Conservation (phyloP, 495 filamentous ascomycete species). For the Penicillium paradoxum region DNA sequence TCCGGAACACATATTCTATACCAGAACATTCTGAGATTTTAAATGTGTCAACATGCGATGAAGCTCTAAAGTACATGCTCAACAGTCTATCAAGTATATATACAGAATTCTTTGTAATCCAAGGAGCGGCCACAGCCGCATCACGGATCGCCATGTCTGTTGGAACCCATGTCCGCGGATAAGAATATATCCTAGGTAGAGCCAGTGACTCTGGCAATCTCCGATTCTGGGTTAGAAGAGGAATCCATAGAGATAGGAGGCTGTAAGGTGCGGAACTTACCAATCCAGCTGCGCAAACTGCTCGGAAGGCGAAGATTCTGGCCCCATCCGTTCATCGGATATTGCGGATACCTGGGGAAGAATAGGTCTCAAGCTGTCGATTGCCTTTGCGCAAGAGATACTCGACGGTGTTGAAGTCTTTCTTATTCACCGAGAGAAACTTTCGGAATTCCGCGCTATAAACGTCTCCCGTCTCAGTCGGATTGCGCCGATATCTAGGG, state of each 20-base stretch:
- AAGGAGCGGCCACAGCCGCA: background rate
- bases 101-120: background rate
- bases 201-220: background rate
- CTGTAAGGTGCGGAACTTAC: background rate
- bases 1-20: background rate
- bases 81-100: background rate
- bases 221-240: background rate
- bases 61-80: background rate
- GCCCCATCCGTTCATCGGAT: conserved; percentile 41
- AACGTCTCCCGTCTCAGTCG: conserved; percentile 1
- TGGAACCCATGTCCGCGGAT: background rate
- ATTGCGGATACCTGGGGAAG: conserved; percentile 76
- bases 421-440: conserved; percentile 66
- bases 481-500: conserved; percentile 2
- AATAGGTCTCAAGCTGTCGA: conserved; percentile 81
- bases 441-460: conserved; percentile 72
- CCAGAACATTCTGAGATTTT: background rate
- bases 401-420: conserved; percentile 85
- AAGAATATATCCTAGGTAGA: background rate
- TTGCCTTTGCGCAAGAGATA: conserved; percentile 80
- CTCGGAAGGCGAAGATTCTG: background rate
- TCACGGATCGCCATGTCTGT: background rate
- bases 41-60: background rate
- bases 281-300: background rate
- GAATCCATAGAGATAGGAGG: background rate